Evolutionary conservation across 305 asterid genomes (phyloP), one percentile per base, ranked within the genome.

Genomic region (Solanum aculeatissimum): DNA sequence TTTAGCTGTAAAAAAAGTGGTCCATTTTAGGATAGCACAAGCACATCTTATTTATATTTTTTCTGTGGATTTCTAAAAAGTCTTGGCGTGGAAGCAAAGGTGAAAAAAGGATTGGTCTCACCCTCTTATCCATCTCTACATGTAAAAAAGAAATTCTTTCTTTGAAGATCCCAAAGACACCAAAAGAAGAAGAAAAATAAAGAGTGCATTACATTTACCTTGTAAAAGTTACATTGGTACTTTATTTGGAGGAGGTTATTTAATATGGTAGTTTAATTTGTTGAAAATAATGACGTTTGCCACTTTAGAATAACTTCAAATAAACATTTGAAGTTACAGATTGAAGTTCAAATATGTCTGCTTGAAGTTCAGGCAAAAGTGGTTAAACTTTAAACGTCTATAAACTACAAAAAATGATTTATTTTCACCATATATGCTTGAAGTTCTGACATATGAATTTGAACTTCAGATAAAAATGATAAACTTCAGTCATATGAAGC

Each of bases 71-170:
- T 80, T 74, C 90, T 86, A 89, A 77, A 87, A 84, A 83, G 83
- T 8, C 94, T 92, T 92, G 83, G 81, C 90, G 93, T 88, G 57
- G 66, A 93, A 92, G 95, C 95, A 87, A 92, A 87, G 92, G 86
- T n/a, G 63, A 55, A 29, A 47, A 40, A 80, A 54, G 27, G 55
- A 63, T 68, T 16, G 35, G 63, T 11, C 42, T 57, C 83, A 29
- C 49, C 53, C 80, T 68, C 65, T 69, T 84, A 57, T 75, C 82
- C 82, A 25, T 25, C 21, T 75, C 43, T 69, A 35, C 47, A 78
- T 71, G 62, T 49, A 79, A 29, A 69, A 10, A 23, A 32, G 3
- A 66, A 66, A 8, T 74, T 16, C 40, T 74, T 74, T 16, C 18
- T 49, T 27, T 51, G 82, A 49, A 49, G 45, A 77, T 49, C 29